Base-by-base conservation (phyloP, 2,329 filamentous ascomycete species). In the Stachybotrys elegans region DNA sequence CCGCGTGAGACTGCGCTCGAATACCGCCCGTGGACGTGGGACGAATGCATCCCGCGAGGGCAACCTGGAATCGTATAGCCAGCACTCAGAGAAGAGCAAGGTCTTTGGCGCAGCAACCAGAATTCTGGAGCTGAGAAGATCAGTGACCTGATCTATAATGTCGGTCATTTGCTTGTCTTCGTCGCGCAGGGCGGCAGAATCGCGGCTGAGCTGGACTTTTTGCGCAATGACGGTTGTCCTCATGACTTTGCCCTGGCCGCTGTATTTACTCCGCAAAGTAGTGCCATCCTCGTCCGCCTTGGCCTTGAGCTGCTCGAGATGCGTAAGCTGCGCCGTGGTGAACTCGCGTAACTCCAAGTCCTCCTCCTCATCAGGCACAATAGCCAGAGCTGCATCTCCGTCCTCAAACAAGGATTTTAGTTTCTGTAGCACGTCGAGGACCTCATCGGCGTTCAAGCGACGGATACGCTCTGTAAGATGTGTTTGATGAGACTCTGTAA, bases 161-260 rank as follows among this genome's bases (percentile, higher is more conserved):
- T 71, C 67, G 14, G 86, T 88, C 58, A 88, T 88, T 5, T 76
- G 74, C 50, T 78, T 80, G 64, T 92, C 88, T 51, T 84, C 74
- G 36, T 83, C 75, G 0, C 84, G 86, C 22, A 92, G 72, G 4
- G 78, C 72, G 2, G 86, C 81, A 51, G 83, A 83, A 59, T 90
- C 83, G 50, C 81, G 85, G 64, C 84, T 88, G 32, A 93, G 72
- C 56, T 90, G 83, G 16, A 93, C 86, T 58, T 87, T 86, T 57
- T 92, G 86, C 14, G 86, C 86, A 41, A 92, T 81, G 23, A 92
- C 80, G 0, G 88, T 92, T 2, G 87, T 88, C 36, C 88, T 76
- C 32, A 88, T 66, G 35, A 85, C 81, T 51, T 81, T 83, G 64
- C 77, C 78, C 50, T 84, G 83, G 11, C 84, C 75, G 53, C 84